These are phyloP conservation scores for Aurantiochytrium sp. DNA, from an alignment of 108 stramenopile genomes.

Conservation along the genomic window DNA sequence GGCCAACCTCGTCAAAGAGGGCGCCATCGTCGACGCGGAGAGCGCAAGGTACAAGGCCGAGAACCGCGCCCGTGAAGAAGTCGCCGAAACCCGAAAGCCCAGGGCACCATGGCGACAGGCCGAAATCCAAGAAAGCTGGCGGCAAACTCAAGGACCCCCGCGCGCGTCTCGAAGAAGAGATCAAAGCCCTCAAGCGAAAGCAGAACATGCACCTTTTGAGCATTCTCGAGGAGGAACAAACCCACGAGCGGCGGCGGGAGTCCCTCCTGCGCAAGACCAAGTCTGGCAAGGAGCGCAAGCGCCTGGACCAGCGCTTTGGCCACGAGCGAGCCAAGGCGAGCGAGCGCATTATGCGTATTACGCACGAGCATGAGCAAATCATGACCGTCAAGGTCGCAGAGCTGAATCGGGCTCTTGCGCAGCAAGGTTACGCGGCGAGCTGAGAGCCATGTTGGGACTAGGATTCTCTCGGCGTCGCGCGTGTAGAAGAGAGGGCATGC, in stretches of 20 bases:
- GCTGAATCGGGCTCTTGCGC: neutral
- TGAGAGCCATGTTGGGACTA: too few species aligned
- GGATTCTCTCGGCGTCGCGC: too few species aligned
- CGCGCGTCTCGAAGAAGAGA: neutral
- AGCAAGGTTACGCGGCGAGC: too few species aligned
- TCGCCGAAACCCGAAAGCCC: too few species aligned
- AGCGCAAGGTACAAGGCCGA: too few species aligned
- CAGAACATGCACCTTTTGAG: neutral
- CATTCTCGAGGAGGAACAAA: conserved; percentile 3
- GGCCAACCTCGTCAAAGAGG: too few species aligned
- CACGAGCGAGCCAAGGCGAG: neutral
- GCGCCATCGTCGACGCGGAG: too few species aligned
- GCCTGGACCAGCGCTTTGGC: neutral
- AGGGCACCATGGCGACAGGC: neutral
- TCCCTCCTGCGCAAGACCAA: neutral
- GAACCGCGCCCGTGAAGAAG: too few species aligned
- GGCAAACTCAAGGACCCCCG: too few species aligned
- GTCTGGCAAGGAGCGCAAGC: neutral
- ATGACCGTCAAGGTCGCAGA: neutral
- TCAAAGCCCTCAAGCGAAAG: neutral
- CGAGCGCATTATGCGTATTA: conserved; percentile 24
- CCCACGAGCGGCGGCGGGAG: neutral
- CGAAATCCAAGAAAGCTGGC: neutral
- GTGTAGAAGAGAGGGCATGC: too few species aligned
- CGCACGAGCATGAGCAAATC: conserved; percentile 15